Base-by-base conservation (phyloP, 2,329 filamentous ascomycete species). In the Aspergillus sp. region DNA sequence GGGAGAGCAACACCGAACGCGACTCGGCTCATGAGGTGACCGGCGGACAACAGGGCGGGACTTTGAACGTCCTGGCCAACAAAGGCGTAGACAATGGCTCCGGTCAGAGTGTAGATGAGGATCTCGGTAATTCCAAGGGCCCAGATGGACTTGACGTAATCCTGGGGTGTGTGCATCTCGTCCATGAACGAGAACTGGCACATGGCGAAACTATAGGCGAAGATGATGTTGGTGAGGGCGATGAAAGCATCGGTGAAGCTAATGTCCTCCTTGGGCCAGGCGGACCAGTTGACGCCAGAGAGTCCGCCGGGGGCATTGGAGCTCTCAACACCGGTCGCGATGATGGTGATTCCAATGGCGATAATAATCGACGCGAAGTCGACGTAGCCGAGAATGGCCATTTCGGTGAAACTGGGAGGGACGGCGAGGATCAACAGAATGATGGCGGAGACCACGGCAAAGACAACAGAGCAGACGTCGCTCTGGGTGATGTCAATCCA, bases 151-250 rank as follows among this genome's bases (percentile, higher is more conserved):
- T 71, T 70, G 59, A 68, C 54, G 28, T 68, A 71, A 49, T 71
- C 69, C 58, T 60, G 50, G 3, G 69, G 66, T 1, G 69, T 71
- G 62, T 69, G 68, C 68, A 70, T 70, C 51, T 70, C 68, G 25
- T 70, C 64, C 68, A 70, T 70, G 56, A 70, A 71, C 8, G 69
- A 71, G 56, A 70, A 69, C 56, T 69, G 69, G 63, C 69, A 70
- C 54, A 69, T 64, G 55, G 79, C 78, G 66, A 82, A 81, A 41
- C 77, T 79, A 70, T 81, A 82, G 25, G 76, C 74, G 58, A 77
- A 77, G 51, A 75, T 68, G 23, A 78, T 76, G 61, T 77, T 76
- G 59, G 73, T 70, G 48, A 75, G 63, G 30, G 76, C 70, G 45
- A 75, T 70, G 62, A 77, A 76, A 9, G 68, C 73, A 4, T 76